phyloP scores from a whole-genome alignment of 2,329 filamentous ascomycete species.

The Alternaria ventricosa region DNA sequence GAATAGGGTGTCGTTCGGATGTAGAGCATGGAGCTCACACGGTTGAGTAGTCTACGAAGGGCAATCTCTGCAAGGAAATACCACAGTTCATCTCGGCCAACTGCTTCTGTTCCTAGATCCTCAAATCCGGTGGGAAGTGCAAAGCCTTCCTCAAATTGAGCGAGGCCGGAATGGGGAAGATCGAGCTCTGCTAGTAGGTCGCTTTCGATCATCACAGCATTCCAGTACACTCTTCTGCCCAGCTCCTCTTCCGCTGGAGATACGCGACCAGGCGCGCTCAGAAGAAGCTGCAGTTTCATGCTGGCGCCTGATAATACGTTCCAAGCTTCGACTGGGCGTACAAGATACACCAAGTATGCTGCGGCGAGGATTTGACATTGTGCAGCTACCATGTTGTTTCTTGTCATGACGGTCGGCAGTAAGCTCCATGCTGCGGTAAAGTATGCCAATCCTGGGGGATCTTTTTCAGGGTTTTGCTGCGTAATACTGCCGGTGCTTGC shows the following conservation, averaged over 20 bases:
- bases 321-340: constrained; percentile 84
- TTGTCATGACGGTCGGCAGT: constrained; percentile 78
- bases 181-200: constrained; percentile 81
- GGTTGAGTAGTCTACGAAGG: constrained; percentile 75
- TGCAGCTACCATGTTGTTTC: constrained; percentile 77
- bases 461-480: constrained; percentile 69
- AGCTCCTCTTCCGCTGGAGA: constrained; percentile 74
- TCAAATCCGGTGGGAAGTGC: constrained; percentile 80
- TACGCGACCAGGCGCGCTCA: constrained; percentile 75
- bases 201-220: constrained; percentile 78
- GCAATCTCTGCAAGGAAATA: constrained; percentile 87
- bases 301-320: constrained; percentile 79
- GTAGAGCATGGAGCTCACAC: constrained; percentile 81
- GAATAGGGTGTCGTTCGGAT: constrained; percentile 63
- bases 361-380: constrained; percentile 83
- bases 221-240: constrained; percentile 83
- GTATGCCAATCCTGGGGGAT: constrained; percentile 77
- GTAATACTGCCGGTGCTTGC: constrained; percentile 79
- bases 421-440: constrained; percentile 82
- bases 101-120: constrained; percentile 67
- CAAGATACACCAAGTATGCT: constrained; percentile 82
- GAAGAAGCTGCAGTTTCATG: constrained; percentile 79
- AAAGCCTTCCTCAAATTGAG: constrained; percentile 81
- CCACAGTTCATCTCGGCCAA: constrained; percentile 80
- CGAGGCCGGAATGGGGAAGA: constrained; percentile 81